phyloP scores from a whole-genome alignment of 441 rosid species.

The Eutrema salsugineum region DNA sequence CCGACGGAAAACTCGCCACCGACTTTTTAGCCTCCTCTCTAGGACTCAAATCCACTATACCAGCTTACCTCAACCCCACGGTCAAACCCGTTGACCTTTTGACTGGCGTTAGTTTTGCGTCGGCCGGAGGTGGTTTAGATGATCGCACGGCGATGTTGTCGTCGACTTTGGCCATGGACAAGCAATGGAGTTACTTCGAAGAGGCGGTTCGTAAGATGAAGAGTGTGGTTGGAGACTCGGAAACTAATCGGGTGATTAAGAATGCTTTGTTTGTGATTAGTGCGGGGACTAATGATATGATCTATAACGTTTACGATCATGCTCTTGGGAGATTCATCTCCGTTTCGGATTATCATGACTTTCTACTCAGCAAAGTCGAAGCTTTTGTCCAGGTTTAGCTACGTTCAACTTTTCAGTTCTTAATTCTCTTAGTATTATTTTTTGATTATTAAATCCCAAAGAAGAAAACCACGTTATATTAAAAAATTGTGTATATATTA shows the following conservation, averaged over 20 bases:
- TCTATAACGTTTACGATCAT: slow-evolving; percentile 34
- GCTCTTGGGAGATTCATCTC: slow-evolving; percentile 27
- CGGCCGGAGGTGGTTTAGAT: slow-evolving; percentile 55
- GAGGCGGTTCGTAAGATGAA: slow-evolving; percentile 36
- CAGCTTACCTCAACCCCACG: slow-evolving; percentile 53
- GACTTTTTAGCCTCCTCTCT: slow-evolving; percentile 42
- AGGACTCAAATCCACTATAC: slow-evolving; percentile 44
- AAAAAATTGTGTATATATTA: neutral
- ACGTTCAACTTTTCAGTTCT: neutral
- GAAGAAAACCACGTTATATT: neutral
- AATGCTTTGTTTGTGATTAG: slow-evolving; percentile 40
- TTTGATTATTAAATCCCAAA: neutral
- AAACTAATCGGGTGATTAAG: slow-evolving; percentile 32
- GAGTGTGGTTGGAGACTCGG: slow-evolving; percentile 37
- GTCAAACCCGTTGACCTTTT: slow-evolving; percentile 35
- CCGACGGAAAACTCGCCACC: slow-evolving; percentile 43
- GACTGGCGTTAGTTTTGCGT: slow-evolving; percentile 63
- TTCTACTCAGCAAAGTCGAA: slow-evolving; percentile 30
- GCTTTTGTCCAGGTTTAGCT: slow-evolving; percentile 33
- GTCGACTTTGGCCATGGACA: slow-evolving; percentile 30
- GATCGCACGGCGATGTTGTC: slow-evolving; percentile 36
- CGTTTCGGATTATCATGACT: slow-evolving; percentile 37
- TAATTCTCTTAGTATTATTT: neutral
- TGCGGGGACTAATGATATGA: slow-evolving; percentile 54
- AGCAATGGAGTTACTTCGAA: slow-evolving; percentile 37